Percentiles rank a stretch among this genome's conserved stretches.
phyloP scores from a whole-genome alignment of 208 protist species.

The Trypanosoma boissoni region DNA sequence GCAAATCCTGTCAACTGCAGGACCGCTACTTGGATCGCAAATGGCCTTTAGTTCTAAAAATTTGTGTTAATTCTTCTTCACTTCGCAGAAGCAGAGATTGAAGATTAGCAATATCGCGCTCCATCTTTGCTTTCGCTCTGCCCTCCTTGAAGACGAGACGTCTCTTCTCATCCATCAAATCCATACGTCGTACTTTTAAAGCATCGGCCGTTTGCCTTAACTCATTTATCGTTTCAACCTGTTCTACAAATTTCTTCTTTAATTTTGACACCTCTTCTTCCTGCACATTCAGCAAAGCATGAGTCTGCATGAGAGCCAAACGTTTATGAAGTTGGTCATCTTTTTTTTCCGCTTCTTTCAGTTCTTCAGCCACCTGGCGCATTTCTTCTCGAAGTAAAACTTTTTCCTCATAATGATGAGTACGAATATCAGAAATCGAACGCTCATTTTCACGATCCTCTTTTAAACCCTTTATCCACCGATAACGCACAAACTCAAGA shows the following conservation, averaged over 20 bases:
- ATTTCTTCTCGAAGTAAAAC: constrained; percentile 39
- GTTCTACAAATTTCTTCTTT: constrained; percentile 24
- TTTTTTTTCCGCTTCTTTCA: constrained; percentile 38
- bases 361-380: constrained; percentile 43
- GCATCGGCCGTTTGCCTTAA: constrained; percentile 18
- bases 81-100: constrained; percentile 38
- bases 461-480: constrained; percentile 40
- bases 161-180: constrained; percentile 36
- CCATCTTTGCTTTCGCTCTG: constrained; percentile 41
- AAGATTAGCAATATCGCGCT: constrained; percentile 46
- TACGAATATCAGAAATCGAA: constrained; percentile 30
- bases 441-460: constrained; percentile 50
- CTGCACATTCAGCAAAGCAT: constrained; percentile 50
- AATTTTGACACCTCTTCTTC: constrained; percentile 47
- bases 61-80: constrained; percentile 52
- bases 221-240: constrained; percentile 29
- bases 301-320: constrained; percentile 45
- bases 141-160: constrained; percentile 29
- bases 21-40: not conserved
- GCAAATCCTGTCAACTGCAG: not conserved
- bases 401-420: constrained; percentile 46
- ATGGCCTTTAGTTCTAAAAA: constrained; percentile 27
- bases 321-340: constrained; percentile 64
- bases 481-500: constrained; percentile 47
- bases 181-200: constrained; percentile 29